Conservation (phyloP, 2,329 filamentous ascomycete species). For the Diaporthe ilicicola region DNA sequence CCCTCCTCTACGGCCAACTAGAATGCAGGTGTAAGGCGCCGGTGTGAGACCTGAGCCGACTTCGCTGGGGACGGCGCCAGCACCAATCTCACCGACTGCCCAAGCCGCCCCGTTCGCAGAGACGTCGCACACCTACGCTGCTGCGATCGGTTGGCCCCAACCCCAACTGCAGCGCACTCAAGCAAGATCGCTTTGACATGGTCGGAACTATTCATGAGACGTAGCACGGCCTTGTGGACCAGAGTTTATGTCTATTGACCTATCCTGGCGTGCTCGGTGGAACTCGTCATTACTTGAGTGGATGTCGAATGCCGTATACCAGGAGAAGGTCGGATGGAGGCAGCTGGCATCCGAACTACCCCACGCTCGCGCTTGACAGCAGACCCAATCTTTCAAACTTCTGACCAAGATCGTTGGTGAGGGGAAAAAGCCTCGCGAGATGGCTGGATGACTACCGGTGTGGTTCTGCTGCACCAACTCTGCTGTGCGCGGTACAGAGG, state of each 20-base stretch:
- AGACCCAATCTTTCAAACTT: conserved; percentile 5
- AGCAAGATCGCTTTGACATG: conserved; percentile 13
- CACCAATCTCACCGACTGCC: not conserved
- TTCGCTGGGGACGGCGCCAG: not conserved
- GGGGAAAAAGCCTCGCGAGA: not conserved
- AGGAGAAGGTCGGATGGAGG: not conserved
- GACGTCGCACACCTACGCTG: conserved; percentile 4
- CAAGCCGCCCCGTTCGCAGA: not conserved
- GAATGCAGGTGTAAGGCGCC: not conserved
- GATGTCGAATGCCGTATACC: not conserved
- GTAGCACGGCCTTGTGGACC: not conserved
- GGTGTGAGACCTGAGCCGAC: conserved; percentile 3
- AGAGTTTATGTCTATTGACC: not conserved
- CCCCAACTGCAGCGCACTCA: conserved; percentile 10
- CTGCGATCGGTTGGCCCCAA: not conserved
- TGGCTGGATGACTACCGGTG: not conserved
- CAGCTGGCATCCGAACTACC: conserved; percentile 10
- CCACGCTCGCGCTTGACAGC: conserved; percentile 23
- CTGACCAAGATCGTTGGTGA: not conserved
- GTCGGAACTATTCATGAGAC: not conserved
- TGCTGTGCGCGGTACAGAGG: conserved; percentile 16
- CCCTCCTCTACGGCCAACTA: conserved; percentile 3
- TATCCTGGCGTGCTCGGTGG: not conserved
- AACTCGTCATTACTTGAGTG: not conserved
- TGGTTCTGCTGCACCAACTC: conserved; percentile 11